Evolutionary conservation across 1,284 basidiomycete genomes (phyloP), one percentile per base, ranked within the genome.

Genomic region (Acaromyces ingoldii): DNA sequence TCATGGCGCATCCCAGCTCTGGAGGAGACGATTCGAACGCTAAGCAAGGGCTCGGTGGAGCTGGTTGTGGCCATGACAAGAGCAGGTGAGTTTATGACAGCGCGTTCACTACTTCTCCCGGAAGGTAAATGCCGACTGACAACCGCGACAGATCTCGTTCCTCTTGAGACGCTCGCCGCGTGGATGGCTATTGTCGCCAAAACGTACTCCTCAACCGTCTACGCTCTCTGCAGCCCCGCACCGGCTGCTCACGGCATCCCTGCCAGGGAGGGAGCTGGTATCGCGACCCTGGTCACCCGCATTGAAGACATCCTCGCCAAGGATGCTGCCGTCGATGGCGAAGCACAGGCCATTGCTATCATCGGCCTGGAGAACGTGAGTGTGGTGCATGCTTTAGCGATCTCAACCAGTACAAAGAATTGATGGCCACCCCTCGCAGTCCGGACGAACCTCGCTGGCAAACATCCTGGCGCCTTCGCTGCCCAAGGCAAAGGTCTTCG

Each of bases 1-100:
- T 59, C 57, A 26, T 72, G 69, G 60, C 59, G 63, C 10, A 62
- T 58, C 31, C 52, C 60, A 7, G 60, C 61, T 60, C 53, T 72
- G 40, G 67, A 70, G 55, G n/a, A 49, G 36, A 26, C 53, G 41
- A 34, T 60, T n/a, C 24, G 24, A 58, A 58, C 49, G 41, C 46
- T 45, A 63, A 60, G 48, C 15, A 15, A 21, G 43, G 13, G 4
- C 15, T 21, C n/a, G 13, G 29, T 13, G 29, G 48, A 50, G 49
- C 39, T 67, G 17, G 58, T 54, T 17, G 48, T 63, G 4, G 68
- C 57, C 7, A 53, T 71, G 36, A 53, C 60, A 31, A 55, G 65
- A n/a, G 5, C 39, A 15, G 39, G 39, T 5, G 4, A 13, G 39
- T 41, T 6, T 15, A 15, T n/a, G 22, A 17, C 36, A 3, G 17